phyloP scores from a whole-genome alignment of 768 basidiomycete genomes.

The Pisolithus marmoratus region DNA sequence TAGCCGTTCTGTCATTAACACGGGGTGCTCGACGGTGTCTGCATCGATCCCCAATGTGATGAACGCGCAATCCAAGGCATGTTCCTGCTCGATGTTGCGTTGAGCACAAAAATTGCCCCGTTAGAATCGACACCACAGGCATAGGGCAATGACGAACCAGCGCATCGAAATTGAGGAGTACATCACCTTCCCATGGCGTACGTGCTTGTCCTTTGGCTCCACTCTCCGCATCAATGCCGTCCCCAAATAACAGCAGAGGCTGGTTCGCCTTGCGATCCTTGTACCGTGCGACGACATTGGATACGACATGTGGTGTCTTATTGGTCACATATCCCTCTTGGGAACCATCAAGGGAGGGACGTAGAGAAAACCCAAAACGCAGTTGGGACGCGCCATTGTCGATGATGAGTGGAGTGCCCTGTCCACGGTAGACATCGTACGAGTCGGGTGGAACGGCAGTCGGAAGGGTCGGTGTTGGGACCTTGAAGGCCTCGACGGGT shows the following conservation, averaged over 20 bases:
- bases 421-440: slow-evolving; percentile 46
- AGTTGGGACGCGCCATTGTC: slow-evolving; percentile 85
- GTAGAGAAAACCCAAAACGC: slow-evolving; percentile 76
- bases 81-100: slow-evolving; percentile 58
- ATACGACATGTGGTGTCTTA: slow-evolving; percentile 46
- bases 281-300: slow-evolving; percentile 79
- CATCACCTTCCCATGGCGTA: slow-evolving; percentile 92
- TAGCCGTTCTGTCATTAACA: slow-evolving; percentile 91
- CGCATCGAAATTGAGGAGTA: slow-evolving; percentile 86
- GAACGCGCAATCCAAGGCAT: slow-evolving; percentile 89
- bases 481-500: not conserved
- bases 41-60: slow-evolving; percentile 80
- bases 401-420: slow-evolving; percentile 66
- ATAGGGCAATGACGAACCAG: slow-evolving; percentile 54
- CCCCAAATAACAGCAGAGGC: slow-evolving; percentile 82
- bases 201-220: slow-evolving; percentile 73
- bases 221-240: slow-evolving; percentile 81
- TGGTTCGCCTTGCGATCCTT: slow-evolving; percentile 84
- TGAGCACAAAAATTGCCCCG: not conserved
- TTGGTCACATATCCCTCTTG: not conserved
- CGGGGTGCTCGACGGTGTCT: slow-evolving; percentile 72
- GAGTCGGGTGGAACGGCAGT: slow-evolving; percentile 34
- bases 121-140: not conserved
- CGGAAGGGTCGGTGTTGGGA: slow-evolving; percentile 25
- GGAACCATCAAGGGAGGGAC: slow-evolving; percentile 17